phyloP scores from a whole-genome alignment of 257 asterid species.

The Marsdenia floribunda region DNA sequence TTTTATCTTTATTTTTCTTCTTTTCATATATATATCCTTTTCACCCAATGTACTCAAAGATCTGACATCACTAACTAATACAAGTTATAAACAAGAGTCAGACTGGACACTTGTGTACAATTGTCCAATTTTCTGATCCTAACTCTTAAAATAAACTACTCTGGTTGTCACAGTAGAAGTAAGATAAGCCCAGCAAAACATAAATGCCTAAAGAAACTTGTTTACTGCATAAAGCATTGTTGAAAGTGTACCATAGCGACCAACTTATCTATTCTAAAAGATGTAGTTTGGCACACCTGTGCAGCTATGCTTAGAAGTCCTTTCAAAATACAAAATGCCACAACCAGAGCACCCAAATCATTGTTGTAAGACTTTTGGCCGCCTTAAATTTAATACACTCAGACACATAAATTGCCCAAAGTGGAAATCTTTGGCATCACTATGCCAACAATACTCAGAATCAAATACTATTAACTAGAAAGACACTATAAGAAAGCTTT shows the following conservation, averaged over 20 bases:
- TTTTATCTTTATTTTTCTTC: not conserved
- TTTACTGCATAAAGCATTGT: not conserved
- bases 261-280: not conserved
- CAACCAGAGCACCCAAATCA: not conserved
- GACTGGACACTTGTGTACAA: not conserved
- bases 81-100: not conserved
- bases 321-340: not conserved
- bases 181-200: not conserved
- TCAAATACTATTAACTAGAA: not conserved
- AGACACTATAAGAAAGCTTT: not conserved
- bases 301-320: not conserved
- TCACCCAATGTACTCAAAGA: not conserved
- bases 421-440: not conserved
- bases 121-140: not conserved
- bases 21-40: not conserved
- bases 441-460: not conserved
- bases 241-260: not conserved
- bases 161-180: not conserved
- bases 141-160: not conserved
- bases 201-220: not conserved
- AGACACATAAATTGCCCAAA: not conserved
- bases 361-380: not conserved
- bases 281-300: not conserved
- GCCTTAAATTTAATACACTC: not conserved
- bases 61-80: not conserved